These are phyloP conservation scores for Cenchrus fungigraminus DNA, from an alignment of 176 grass and related monocot species.

Conservation along the genomic window DNA sequence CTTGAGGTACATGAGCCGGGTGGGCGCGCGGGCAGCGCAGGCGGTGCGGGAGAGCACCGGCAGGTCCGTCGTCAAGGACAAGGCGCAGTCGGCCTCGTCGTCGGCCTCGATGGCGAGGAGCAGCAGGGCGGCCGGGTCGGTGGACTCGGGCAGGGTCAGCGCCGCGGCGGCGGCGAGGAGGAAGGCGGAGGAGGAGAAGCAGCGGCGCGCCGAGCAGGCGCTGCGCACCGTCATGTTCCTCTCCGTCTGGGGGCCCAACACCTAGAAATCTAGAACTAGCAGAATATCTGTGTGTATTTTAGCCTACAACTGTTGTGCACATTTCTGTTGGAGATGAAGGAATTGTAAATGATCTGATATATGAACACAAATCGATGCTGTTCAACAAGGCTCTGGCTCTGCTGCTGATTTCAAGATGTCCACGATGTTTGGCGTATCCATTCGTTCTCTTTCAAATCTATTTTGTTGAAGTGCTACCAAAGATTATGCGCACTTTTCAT, in stretches of 20 bases:
- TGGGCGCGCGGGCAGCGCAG: conserved; percentile 56
- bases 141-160: conserved; percentile 43
- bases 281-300: neutral
- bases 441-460: neutral
- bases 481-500: no score
- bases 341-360: neutral
- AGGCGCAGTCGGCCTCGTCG: conserved; percentile 45
- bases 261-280: neutral
- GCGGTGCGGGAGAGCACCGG: conserved; percentile 41
- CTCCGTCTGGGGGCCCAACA: conserved; percentile 79
- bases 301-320: neutral
- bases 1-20: conserved; percentile 63
- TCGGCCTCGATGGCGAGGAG: conserved; percentile 16
- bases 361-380: neutral
- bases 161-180: conserved; percentile 23
- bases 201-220: conserved; percentile 55
- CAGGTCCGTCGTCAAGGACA: conserved; percentile 65
- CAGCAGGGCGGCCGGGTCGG: conserved; percentile 43
- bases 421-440: neutral
- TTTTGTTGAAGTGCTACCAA: no score
- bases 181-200: conserved; percentile 57
- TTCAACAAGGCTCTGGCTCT: neutral
- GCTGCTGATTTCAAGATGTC: neutral
- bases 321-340: neutral
- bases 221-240: conserved; percentile 91